phyloP scores from a whole-genome alignment of 345 rosid species.

The Cardiospermum halicacabum region DNA sequence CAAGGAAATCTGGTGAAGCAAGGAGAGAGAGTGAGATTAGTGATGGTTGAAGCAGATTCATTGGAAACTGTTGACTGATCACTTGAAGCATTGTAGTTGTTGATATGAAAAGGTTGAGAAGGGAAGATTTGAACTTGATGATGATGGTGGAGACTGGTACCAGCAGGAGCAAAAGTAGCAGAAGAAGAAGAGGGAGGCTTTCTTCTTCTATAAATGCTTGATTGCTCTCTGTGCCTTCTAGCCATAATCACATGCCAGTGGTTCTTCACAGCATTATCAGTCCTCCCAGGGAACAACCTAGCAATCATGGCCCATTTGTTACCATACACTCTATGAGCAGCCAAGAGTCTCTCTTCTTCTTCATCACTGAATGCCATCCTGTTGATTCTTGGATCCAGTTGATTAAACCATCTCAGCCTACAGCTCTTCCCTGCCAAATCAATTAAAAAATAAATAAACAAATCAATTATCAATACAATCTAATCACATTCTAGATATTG shows the following conservation, averaged over 20 bases:
- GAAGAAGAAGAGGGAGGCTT: slow-evolving; percentile 30
- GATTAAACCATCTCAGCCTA: slow-evolving; percentile 94
- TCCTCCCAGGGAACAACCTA: slow-evolving; percentile 77
- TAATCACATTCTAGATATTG: not conserved
- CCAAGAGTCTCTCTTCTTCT: slow-evolving; percentile 72
- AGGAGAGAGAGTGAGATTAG: slow-evolving; percentile 57
- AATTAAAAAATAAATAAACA: not conserved
- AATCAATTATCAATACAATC: not conserved
- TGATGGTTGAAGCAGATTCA: slow-evolving; percentile 54
- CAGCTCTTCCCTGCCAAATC: slow-evolving; percentile 82
- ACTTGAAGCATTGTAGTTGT: slow-evolving; percentile 28
- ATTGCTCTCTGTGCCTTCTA: slow-evolving; percentile 69
- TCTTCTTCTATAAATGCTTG: slow-evolving; percentile 41
- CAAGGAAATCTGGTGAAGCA: slow-evolving; percentile 20
- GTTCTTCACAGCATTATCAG: slow-evolving; percentile 93
- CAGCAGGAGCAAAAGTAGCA: too few species aligned
- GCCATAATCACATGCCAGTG: slow-evolving; percentile 99
- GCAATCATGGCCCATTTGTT: slow-evolving; percentile 96
- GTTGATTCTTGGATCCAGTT: slow-evolving; percentile 87
- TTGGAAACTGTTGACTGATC: slow-evolving; percentile 42
- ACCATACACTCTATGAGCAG: slow-evolving; percentile 69
- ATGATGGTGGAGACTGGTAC: slow-evolving; percentile 3
- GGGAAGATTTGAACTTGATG: not conserved
- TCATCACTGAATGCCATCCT: slow-evolving; percentile 69
- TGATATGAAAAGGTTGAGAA: slow-evolving; percentile 14